Conservation (phyloP, 306 rosid genomes). For the Mimosa pudica region DNA sequence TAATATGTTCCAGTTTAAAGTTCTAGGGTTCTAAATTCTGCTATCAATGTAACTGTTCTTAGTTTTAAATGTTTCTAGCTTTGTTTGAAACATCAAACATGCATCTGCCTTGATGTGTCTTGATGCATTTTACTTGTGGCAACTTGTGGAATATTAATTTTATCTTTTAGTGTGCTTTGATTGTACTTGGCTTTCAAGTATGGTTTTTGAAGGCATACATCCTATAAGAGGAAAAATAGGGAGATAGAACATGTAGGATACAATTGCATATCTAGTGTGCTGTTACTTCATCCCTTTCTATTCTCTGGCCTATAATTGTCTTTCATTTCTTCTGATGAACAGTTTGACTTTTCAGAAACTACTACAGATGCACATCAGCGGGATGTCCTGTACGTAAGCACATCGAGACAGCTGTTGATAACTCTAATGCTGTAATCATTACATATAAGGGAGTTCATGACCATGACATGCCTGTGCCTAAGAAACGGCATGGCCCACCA, state of each 20-base stretch:
- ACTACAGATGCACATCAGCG: constrained; percentile 98
- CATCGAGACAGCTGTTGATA: constrained; percentile 72
- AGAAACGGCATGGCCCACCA: constrained; percentile 81
- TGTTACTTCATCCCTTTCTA: not conserved
- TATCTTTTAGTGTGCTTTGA: not conserved
- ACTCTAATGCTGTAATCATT: constrained; percentile 58
- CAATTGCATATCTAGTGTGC: constrained; percentile 18
- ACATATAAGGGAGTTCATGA: constrained; percentile 88
- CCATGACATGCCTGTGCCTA: constrained; percentile 89
- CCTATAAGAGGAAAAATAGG: not conserved
- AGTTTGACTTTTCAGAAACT: constrained; percentile 68
- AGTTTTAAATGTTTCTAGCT: not conserved
- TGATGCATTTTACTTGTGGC: not conserved
- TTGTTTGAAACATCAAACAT: not conserved
- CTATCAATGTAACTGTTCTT: not conserved
- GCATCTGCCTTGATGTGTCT: not conserved
- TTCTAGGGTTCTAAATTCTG: not conserved
- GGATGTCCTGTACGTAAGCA: constrained; percentile 98
- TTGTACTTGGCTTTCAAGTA: not conserved
- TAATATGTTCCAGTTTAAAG: not conserved
- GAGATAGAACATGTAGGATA: not conserved
- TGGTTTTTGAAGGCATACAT: not conserved
- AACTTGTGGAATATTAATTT: not conserved
- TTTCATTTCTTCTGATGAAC: constrained; percentile 31
- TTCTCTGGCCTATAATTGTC: constrained; percentile 1